These are phyloP conservation scores for Aspergillus calidoustus DNA, from an alignment of 2,329 filamentous ascomycete species.

Conservation along the genomic window DNA sequence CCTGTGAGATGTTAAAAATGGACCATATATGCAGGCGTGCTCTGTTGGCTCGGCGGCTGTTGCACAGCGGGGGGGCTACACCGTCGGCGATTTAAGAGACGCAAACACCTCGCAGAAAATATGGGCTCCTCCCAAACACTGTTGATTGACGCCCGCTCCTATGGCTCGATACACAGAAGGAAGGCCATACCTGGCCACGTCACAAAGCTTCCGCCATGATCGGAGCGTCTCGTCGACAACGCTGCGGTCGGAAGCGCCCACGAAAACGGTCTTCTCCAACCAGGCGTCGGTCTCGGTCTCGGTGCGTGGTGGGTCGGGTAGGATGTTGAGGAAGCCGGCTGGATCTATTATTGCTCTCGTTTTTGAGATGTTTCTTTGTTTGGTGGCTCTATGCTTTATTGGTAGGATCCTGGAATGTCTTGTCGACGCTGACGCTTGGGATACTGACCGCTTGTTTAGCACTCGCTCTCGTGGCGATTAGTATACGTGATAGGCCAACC, in stretches of 20 bases:
- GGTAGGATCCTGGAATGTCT: background rate
- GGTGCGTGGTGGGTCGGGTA: background rate
- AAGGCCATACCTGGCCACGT: background rate
- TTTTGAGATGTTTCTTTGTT: slow-evolving; percentile 8
- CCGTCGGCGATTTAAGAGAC: background rate
- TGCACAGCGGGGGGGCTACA: too few species aligned
- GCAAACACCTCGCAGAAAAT: too few species aligned
- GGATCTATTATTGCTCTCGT: slow-evolving; percentile 12
- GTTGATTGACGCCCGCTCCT: too few species aligned
- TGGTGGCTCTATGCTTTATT: slow-evolving; percentile 15
- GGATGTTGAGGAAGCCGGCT: background rate
- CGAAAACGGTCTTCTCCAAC: background rate
- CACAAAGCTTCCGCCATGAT: background rate
- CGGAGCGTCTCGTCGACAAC: background rate
- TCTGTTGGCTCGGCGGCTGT: too few species aligned
- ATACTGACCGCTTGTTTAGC: background rate
- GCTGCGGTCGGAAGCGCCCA: background rate
- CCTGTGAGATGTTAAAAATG: background rate
- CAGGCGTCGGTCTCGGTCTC: background rate
- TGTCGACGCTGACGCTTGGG: too few species aligned
- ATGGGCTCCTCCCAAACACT: too few species aligned
- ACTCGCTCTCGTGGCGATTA: slow-evolving; percentile 7
- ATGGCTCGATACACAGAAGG: background rate
- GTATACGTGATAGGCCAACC: slow-evolving; percentile 9
- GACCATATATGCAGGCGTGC: background rate